Conservation (phyloP, 805 yeast genomes). For the Pichia exigua region DNA sequence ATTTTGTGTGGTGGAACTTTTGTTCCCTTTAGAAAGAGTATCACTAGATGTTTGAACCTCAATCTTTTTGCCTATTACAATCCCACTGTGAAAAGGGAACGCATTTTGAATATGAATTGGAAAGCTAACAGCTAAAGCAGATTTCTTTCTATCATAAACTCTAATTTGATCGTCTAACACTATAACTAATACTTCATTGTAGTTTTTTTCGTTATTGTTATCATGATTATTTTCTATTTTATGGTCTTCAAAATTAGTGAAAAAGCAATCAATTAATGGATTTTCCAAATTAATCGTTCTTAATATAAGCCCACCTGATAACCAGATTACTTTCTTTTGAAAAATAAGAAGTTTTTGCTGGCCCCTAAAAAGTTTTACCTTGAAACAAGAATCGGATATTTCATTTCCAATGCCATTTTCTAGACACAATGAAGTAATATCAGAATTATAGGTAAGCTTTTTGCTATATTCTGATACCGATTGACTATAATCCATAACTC, state of each 20-base stretch:
- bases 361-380: slow-evolving; percentile 15
- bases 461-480: neutral
- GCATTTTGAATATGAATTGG: slow-evolving; percentile 61
- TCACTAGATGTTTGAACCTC: slow-evolving; percentile 9
- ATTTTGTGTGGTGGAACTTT: neutral
- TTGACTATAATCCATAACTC: neutral
- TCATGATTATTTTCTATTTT: neutral
- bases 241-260: slow-evolving; percentile 40
- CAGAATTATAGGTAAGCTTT: neutral
- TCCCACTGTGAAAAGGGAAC: slow-evolving; percentile 59
- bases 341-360: slow-evolving; percentile 22
- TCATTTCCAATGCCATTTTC: neutral
- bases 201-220: neutral
- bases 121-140: slow-evolving; percentile 50
- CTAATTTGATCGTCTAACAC: slow-evolving; percentile 53
- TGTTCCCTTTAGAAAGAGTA: neutral
- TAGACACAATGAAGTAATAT: neutral
- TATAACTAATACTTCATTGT: slow-evolving; percentile 37
- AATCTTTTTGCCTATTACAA: slow-evolving; percentile 33
- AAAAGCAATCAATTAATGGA: slow-evolving; percentile 52
- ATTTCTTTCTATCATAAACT: slow-evolving; percentile 55
- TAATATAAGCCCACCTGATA: slow-evolving; percentile 41
- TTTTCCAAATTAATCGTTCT: slow-evolving; percentile 44
- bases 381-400: neutral
- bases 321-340: slow-evolving; percentile 36